Percentiles rank a stretch among this genome's conserved stretches.
Evolutionary conservation across 2,329 filamentous ascomycete genomes (phyloP).

Genomic region (Fusarium multiceps): DNA sequence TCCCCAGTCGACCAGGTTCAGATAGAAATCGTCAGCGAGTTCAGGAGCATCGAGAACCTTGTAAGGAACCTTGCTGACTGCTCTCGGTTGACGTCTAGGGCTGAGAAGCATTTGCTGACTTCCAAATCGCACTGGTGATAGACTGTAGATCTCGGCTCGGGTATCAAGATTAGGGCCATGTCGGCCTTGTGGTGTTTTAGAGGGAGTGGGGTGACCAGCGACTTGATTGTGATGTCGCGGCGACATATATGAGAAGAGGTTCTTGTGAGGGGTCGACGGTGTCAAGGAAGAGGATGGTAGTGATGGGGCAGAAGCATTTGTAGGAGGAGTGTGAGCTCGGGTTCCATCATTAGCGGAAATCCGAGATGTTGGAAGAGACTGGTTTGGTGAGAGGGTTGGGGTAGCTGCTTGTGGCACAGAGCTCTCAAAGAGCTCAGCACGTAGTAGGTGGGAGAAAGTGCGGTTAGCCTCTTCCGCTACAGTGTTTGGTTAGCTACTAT

Average conservation of each 20-base stretch:
- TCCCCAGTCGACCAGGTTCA: constrained; percentile 98
- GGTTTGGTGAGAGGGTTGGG: constrained; percentile 70
- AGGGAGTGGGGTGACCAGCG: constrained; percentile 86
- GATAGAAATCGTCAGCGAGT: constrained; percentile 95
- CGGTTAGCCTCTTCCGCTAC: constrained; percentile 91
- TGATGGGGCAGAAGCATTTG: constrained; percentile 67
- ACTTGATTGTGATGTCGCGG: constrained; percentile 75
- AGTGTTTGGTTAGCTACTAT: constrained; percentile 20
- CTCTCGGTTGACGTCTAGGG: constrained; percentile 86
- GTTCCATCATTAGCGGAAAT: constrained; percentile 71
- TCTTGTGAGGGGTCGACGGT: constrained; percentile 96
- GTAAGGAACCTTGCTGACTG: constrained; percentile 95
- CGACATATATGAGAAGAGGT: constrained; percentile 92
- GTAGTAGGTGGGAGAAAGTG: constrained; percentile 87
- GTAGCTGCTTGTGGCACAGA: constrained; percentile 85
- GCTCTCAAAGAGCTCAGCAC: constrained; percentile 91
- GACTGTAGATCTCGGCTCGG: constrained; percentile 90
- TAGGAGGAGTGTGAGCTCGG: constrained; percentile 84
- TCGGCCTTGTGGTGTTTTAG: constrained; percentile 87
- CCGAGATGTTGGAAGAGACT: constrained; percentile 61
- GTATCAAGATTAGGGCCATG: constrained; percentile 91
- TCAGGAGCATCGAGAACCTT: constrained; percentile 98
- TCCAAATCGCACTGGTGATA: constrained; percentile 92
- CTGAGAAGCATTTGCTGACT: constrained; percentile 95
- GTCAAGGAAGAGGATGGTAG: constrained; percentile 81